Evolutionary conservation across 768 basidiomycete genomes (phyloP).

Genomic region (Leccinum uliginosum): DNA sequence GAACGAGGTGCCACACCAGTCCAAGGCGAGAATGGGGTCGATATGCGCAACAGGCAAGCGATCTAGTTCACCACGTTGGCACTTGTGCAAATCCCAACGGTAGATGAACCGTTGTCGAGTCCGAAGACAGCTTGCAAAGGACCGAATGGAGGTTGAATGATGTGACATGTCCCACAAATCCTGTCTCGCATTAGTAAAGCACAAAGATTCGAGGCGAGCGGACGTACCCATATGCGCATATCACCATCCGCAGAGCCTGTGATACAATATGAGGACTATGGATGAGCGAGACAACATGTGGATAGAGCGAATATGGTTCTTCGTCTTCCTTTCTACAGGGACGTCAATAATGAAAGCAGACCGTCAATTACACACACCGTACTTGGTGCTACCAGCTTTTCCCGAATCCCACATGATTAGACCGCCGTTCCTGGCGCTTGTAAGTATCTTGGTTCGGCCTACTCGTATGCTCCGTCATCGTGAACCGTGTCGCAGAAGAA

Average conservation of each 20-base stretch:
- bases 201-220: not conserved
- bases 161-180: slow-evolving; percentile 70
- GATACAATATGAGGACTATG: slow-evolving; percentile 70
- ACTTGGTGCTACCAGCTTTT: slow-evolving; percentile 62
- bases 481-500: not conserved
- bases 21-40: slow-evolving; percentile 65
- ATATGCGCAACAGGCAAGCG: slow-evolving; percentile 71
- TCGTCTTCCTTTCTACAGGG: slow-evolving; percentile 57
- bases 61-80: slow-evolving; percentile 68
- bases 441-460: slow-evolving; percentile 74
- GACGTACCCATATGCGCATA: slow-evolving; percentile 71
- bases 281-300: slow-evolving; percentile 65
- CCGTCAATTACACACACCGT: slow-evolving; percentile 43
- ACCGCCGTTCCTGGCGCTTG: slow-evolving; percentile 77
- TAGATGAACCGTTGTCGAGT: slow-evolving; percentile 68
- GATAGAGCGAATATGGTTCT: slow-evolving; percentile 70
- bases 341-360: slow-evolving; percentile 12
- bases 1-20: slow-evolving; percentile 53
- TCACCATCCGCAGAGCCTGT: slow-evolving; percentile 81
- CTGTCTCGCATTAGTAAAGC: slow-evolving; percentile 31
- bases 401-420: slow-evolving; percentile 81
- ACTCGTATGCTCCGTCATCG: slow-evolving; percentile 3
- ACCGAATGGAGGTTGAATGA: slow-evolving; percentile 65
- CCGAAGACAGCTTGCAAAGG: slow-evolving; percentile 68
- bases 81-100: slow-evolving; percentile 78